phyloP scores from a whole-genome alignment of 164 flowering plant species.

The Malania oleifera region DNA sequence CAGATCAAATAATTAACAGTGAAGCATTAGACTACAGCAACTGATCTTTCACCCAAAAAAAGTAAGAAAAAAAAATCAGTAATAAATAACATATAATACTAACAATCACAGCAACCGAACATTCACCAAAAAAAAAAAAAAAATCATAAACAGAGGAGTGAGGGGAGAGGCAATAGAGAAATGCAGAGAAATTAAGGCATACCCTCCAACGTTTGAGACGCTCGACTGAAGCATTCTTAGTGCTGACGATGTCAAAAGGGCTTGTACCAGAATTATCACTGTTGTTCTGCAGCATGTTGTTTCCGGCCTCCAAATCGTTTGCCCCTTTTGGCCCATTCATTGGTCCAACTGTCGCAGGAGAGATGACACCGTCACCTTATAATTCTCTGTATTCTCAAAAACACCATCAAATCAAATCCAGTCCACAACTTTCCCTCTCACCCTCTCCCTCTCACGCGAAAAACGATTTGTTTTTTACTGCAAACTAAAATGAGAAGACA shows the following conservation, averaged over 20 bases:
- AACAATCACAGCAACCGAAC: background rate
- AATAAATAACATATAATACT: background rate
- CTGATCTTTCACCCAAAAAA: background rate
- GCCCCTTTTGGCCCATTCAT: constrained; percentile 15
- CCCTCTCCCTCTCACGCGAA: background rate
- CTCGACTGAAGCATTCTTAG: constrained; percentile 67
- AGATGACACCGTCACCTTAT: constrained; percentile 53
- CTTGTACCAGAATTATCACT: constrained; percentile 18
- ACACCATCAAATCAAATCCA: too few relatives aligned
- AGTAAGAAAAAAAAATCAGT: background rate
- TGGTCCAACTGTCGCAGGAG: constrained; percentile 54
- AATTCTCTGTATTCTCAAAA: too few relatives aligned
- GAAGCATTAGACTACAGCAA: too few relatives aligned
- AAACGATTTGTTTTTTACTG: too few relatives aligned
- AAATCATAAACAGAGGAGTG: background rate
- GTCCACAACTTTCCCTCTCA: background rate
- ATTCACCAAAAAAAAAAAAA: too few relatives aligned
- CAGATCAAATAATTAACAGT: too few relatives aligned
- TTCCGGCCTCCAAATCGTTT: constrained; percentile 53
- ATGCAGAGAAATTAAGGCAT: background rate
- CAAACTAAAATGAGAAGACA: too few relatives aligned
- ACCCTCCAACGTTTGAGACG: constrained; percentile 90
- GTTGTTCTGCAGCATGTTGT: constrained; percentile 16
- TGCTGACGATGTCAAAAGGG: constrained; percentile 56
- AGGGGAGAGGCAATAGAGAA: background rate